Percentiles rank a stretch among this genome's conserved stretches.
Evolutionary conservation across 805 yeast species (phyloP).

Genomic region (Starmerella vitae): DNA sequence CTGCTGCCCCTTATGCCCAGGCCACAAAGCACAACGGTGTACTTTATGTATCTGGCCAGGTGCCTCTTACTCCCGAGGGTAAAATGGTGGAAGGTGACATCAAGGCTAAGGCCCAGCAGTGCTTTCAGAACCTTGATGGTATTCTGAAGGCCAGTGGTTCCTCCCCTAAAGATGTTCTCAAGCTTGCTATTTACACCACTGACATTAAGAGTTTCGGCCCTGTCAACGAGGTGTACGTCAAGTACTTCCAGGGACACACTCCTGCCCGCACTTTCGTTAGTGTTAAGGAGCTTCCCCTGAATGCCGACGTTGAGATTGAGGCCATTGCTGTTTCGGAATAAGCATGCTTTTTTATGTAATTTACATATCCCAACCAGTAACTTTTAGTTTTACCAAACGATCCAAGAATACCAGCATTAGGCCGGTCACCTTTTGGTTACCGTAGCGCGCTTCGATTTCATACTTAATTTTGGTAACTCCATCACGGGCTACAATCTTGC

Average conservation of each 20-base stretch:
- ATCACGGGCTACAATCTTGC: constrained; percentile 54
- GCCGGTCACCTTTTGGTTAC: constrained; percentile 24
- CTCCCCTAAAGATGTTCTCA: constrained; percentile 67
- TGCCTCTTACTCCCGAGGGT: constrained; percentile 72
- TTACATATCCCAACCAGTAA: constrained; percentile 21
- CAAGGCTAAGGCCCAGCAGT: constrained; percentile 30
- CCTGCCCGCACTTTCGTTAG: constrained; percentile 99
- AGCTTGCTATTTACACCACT: constrained; percentile 78
- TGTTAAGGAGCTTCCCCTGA: constrained; percentile 79
- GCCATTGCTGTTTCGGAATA: constrained; percentile 47
- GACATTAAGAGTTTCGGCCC: constrained; percentile 78
- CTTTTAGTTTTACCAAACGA: constrained; percentile 19
- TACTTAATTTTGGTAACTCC: constrained; percentile 61
- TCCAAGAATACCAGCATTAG: constrained; percentile 22
- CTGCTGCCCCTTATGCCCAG: constrained; percentile 94
- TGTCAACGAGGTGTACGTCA: constrained; percentile 71
- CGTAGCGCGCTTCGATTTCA: constrained; percentile 26
- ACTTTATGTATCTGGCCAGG: constrained; percentile 87
- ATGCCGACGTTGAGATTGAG: constrained; percentile 79
- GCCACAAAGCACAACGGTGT: constrained; percentile 84
- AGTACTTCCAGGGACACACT: constrained; percentile 27
- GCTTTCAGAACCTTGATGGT: constrained; percentile 33
- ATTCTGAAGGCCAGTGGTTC: constrained; percentile 80
- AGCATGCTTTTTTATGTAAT: not conserved
- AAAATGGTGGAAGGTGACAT: constrained; percentile 70